Percentiles rank a stretch among this genome's conserved stretches.
phyloP scores from a whole-genome alignment of 2,329 filamentous ascomycete species.

The Neobulgaria alba region DNA sequence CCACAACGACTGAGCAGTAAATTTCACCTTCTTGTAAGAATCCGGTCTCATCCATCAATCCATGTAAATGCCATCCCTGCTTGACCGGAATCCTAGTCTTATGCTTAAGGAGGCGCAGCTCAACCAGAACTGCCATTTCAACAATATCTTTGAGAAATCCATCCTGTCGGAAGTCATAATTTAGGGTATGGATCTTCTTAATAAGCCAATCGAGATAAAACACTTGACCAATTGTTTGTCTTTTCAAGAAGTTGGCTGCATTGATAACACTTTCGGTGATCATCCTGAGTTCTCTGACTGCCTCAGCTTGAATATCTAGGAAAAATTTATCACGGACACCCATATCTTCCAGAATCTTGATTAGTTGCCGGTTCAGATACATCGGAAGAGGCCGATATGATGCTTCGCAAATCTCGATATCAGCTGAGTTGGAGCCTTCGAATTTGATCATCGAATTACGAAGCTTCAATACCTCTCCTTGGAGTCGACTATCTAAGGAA shows the following conservation, averaged over 20 bases:
- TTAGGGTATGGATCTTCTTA: conserved; percentile 45
- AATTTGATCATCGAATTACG: conserved; percentile 79
- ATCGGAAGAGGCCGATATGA: conserved; percentile 59
- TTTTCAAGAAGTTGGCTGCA: conserved; percentile 57
- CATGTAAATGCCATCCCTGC: conserved; percentile 67
- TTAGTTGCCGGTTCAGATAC: conserved; percentile 68
- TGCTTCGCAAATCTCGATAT: conserved; percentile 65
- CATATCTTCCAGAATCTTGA: conserved; percentile 82
- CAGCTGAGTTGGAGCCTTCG: conserved; percentile 39
- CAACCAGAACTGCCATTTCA: conserved; percentile 60
- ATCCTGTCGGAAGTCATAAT: conserved; percentile 59
- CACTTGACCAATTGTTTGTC: conserved; percentile 50
- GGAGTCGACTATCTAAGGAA: conserved; percentile 53
- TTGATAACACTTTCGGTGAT: conserved; percentile 51
- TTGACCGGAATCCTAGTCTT: conserved; percentile 65
- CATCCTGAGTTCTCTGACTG: conserved; percentile 48
- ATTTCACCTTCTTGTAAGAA: conserved; percentile 59
- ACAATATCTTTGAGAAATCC: conserved; percentile 61
- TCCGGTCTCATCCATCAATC: conserved; percentile 75
- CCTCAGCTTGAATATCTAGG: conserved; percentile 51
- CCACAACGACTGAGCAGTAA: conserved; percentile 50
- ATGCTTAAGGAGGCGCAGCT: conserved; percentile 69
- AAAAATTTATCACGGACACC: conserved; percentile 52
- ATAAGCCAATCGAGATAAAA: conserved; percentile 57
- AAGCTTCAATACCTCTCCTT: conserved; percentile 50